Evolutionary conservation across 2,329 filamentous ascomycete species (phyloP), one percentile per base, ranked within the genome.

Genomic region (Aspergillus pseudoviridinutans): DNA sequence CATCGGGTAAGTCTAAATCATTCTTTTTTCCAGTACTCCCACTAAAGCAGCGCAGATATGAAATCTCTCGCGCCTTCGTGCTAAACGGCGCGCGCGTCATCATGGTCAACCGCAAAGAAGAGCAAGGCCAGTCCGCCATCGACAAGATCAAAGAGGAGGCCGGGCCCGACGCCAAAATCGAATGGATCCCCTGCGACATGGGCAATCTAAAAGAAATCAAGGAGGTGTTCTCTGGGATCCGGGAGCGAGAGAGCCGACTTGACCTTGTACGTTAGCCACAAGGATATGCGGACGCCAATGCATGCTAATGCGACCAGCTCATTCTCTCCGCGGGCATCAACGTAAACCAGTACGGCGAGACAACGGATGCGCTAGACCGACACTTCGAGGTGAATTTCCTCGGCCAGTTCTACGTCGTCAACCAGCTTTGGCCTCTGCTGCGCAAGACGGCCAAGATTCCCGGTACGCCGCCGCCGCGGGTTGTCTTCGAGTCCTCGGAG

Each of bases 291-390:
- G n/a, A n/a, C n/a, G n/a, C n/a, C n/a, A n/a, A n/a, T n/a, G 32
- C 4, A 49, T 6, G 12, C 1, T 22, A 44, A n/a, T 3, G 2
- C 4, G 22, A 25, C 4, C 25, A 72, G 65, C 65, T 79, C n/a
- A 73, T 79, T 0, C 63, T 78, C 1, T 76, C 71, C 0, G 76
- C 78, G 0, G 78, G 78, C 4, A 79, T 80, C 58, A 79, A 75
- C 54, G 72, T 68, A 0, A 78, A 76, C 59, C 69, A 75, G 55
- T 75, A 71, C 60, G 70, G 70, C 52, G 67, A 73, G 4, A 71
- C 72, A 29, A 53, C 68, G 17, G 74, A 75, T 54, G 72, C 71
- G 9, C 76, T 76, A 51, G 70, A 74, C 49, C 73, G 71, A 35
- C 73, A 76, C 27, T 78, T 79, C 46, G 69, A 69, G 28, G 76